Evolutionary conservation across 345 rosid species (phyloP), one percentile per base, ranked within the genome.

Genomic region (Nasturtium officinale): DNA sequence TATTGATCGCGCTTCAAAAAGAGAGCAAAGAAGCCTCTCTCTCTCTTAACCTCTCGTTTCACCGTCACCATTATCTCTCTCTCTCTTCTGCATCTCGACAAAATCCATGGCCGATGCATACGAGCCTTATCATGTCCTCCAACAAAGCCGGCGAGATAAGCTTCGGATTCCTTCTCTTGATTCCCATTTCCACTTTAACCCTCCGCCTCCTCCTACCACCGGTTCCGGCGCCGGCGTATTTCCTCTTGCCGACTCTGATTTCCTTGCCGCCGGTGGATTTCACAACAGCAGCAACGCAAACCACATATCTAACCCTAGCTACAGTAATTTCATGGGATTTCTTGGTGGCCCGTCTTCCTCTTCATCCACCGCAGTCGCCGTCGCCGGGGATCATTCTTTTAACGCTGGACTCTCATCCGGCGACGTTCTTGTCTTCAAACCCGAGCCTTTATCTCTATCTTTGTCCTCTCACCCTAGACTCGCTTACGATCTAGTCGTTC

Each of bases 121-220:
- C 60, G 91, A 89, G 83, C 78, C 96, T 61, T 89, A 87, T 87
- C 96, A 90, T 83, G 91, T 93, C 72, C 96, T 92, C 67, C 97
- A 90, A 80, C 98, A 91, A 75, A 87, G 82, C 74, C 83, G 97
- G 60, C 80, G 98, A 79, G 98, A 90, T 85, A 93, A 93, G 84
- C 90, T 90, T 5, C 78, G 97, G 61, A 66, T 88, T 26, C 82
- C 81, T 18, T 67, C 81, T 72, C 70, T 73, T 7, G 77, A 72
- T 17, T 59, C 81, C 12, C 73, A 61, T 60, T 72, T 73, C n/a
- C 59, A 72, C 81, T 72, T 73, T 9, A 65, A 52, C 37, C 70
- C 54, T 33, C 69, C 76, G 53, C 5, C 77, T 2, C 69, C 76
- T 61, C 5, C 77, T 2, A 38, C 80, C 15, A 5, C 43, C 65